These are phyloP conservation scores for Aspergillus sclerotialis DNA, from an alignment of 2,329 filamentous ascomycete genomes.

Conservation along the genomic window DNA sequence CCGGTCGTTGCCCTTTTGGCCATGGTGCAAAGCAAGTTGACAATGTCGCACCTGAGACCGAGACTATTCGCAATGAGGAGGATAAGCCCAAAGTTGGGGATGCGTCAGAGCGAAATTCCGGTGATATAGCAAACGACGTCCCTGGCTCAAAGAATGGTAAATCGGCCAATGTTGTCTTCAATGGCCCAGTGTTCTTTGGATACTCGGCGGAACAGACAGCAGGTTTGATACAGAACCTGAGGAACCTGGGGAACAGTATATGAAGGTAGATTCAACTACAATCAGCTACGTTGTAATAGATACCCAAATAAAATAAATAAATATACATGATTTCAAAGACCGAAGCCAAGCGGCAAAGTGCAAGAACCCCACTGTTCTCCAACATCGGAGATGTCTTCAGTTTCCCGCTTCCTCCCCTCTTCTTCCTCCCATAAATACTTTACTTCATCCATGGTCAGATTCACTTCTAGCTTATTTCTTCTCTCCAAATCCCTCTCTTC, in stretches of 20 bases:
- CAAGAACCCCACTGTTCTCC: no score
- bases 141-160: conserved; percentile 12
- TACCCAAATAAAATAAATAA: conserved; percentile 2
- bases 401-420: background rate
- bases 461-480: conserved; percentile 4
- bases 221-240: conserved; percentile 59
- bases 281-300: conserved; percentile 1
- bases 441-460: background rate
- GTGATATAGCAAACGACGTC: conserved; percentile 6
- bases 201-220: conserved; percentile 81
- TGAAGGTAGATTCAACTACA: conserved; percentile 4
- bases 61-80: conserved; percentile 9
- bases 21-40: conserved; percentile 16
- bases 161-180: conserved; percentile 72
- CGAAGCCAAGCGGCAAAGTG: conserved; percentile 2
- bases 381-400: no score
- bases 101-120: conserved; percentile 1
- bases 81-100: conserved; percentile 6
- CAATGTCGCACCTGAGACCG: conserved; percentile 7
- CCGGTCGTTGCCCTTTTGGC: conserved; percentile 30
- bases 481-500: conserved; percentile 15
- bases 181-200: conserved; percentile 88
- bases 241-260: conserved; percentile 10
- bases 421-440: background rate
- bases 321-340: background rate